Percentiles rank a stretch among this genome's conserved stretches.
phyloP scores from a whole-genome alignment of 192 early-diverging fungal genomes.

The Mortierella claussenii region DNA sequence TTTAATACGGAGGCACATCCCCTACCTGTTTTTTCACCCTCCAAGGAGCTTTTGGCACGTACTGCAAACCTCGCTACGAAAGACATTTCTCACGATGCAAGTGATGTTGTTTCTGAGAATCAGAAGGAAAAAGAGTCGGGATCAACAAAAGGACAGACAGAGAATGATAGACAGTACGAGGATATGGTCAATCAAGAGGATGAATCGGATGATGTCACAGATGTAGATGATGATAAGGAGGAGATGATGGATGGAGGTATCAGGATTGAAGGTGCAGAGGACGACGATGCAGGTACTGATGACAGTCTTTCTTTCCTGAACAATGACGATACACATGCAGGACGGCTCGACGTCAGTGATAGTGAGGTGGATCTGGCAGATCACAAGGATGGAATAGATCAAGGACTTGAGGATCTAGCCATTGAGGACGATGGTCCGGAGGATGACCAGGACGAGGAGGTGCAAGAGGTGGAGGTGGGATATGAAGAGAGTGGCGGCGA shows the following conservation, averaged over 20 bases:
- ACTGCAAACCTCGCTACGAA: background rate
- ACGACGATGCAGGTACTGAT: slow-evolving; percentile 9
- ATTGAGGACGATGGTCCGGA: slow-evolving; percentile 7
- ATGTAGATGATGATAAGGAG: slow-evolving; percentile 17
- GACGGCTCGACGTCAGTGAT: background rate
- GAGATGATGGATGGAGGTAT: slow-evolving; percentile 9
- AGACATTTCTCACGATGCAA: background rate
- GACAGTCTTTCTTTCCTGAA: background rate
- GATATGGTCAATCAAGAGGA: slow-evolving; percentile 22
- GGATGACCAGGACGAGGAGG: background rate
- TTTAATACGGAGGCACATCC: slow-evolving; percentile 92
- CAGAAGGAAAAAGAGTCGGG: slow-evolving; percentile 5
- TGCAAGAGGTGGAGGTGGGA: slow-evolving; percentile 42
- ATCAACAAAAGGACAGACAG: background rate
- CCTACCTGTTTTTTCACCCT: slow-evolving; percentile 56
- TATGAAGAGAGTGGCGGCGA: slow-evolving; percentile 21
- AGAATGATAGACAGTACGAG: slow-evolving; percentile 11
- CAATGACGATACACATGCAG: background rate
- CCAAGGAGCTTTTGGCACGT: slow-evolving; percentile 13
- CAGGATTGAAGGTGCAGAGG: slow-evolving; percentile 8
- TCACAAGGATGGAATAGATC: slow-evolving; percentile 25
- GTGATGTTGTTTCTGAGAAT: background rate
- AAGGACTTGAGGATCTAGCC: slow-evolving; percentile 21
- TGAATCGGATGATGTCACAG: background rate
- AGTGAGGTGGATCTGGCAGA: background rate